Evolutionary conservation across 2,329 filamentous ascomycete species (phyloP).

Genomic region (Rhexocercosporidium sp.): DNA sequence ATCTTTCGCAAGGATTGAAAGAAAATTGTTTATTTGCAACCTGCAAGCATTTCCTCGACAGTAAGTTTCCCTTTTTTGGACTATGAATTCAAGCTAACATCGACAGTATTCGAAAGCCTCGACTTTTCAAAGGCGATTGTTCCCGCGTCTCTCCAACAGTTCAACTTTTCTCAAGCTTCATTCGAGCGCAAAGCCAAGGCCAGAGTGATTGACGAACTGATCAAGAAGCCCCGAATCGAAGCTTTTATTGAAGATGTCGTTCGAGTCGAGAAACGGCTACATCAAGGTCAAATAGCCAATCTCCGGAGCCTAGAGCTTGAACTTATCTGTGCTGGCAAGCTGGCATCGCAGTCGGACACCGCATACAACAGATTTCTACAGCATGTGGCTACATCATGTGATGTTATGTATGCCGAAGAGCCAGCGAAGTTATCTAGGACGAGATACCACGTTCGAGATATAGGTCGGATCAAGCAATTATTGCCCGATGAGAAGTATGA

Average conservation of each 20-base stretch:
- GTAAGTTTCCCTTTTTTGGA: slow-evolving; percentile 19
- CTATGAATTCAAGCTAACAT: slow-evolving; percentile 13
- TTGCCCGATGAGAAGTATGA: slow-evolving; percentile 32
- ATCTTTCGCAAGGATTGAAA: background rate
- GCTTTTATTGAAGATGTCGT: slow-evolving; percentile 33
- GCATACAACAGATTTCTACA: slow-evolving; percentile 27
- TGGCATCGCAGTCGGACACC: slow-evolving; percentile 31
- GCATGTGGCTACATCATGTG: slow-evolving; percentile 31
- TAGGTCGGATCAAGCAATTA: slow-evolving; percentile 29
- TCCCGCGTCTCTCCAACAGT: background rate
- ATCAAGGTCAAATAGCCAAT: slow-evolving; percentile 27
- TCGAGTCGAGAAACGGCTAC: slow-evolving; percentile 27
- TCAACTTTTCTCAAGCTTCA: slow-evolving; percentile 22
- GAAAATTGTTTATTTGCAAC: slow-evolving; percentile 23
- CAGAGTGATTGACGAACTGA: slow-evolving; percentile 33
- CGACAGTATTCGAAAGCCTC: slow-evolving; percentile 30
- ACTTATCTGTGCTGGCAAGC: slow-evolving; percentile 35
- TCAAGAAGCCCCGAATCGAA: slow-evolving; percentile 28
- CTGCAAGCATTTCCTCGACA: slow-evolving; percentile 34
- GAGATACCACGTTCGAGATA: slow-evolving; percentile 29
- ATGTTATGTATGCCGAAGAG: slow-evolving; percentile 27
- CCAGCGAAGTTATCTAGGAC: slow-evolving; percentile 20
- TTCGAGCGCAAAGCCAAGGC: slow-evolving; percentile 29
- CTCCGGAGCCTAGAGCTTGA: slow-evolving; percentile 34
- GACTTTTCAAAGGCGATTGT: background rate